Conservation (phyloP, 2,329 filamentous ascomycete species). For the Leptographium galeiforme region DNA sequence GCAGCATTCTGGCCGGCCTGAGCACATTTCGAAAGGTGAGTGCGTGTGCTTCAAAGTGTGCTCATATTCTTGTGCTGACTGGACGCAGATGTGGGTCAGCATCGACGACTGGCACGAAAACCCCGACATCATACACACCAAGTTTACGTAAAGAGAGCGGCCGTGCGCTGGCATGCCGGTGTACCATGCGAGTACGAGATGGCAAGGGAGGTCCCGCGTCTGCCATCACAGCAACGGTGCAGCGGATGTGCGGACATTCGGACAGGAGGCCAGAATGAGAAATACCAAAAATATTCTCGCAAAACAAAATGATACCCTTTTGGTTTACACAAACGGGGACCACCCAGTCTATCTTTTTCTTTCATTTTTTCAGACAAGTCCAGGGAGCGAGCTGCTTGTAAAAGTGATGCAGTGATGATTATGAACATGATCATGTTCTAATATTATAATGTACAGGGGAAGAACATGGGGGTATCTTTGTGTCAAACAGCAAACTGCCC, state of each 20-base stretch:
- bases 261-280: background rate
- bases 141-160: conserved; percentile 56
- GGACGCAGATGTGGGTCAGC: conserved; percentile 89
- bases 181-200: too few species aligned
- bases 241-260: background rate
- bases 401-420: background rate
- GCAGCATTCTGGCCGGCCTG: conserved; percentile 88
- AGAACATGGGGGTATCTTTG: background rate
- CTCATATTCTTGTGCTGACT: background rate
- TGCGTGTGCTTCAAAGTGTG: background rate
- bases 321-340: conserved; percentile 8
- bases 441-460: background rate
- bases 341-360: background rate
- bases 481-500: background rate
- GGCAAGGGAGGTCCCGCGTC: too few species aligned
- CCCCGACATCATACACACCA: conserved; percentile 95
- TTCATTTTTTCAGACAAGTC: background rate
- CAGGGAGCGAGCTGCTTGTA: background rate
- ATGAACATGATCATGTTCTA: background rate
- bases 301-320: conserved; percentile 12
- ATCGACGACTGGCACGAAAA: conserved; percentile 99
- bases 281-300: background rate
- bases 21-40: conserved; percentile 96
- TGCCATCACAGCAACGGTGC: background rate
- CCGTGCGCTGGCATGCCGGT: background rate